A percentile compares a stretch with the other conserved stretches of the same genome.
Conservation (phyloP, 78 protist genomes). For the Neovahlkampfia damariscottae region DNA sequence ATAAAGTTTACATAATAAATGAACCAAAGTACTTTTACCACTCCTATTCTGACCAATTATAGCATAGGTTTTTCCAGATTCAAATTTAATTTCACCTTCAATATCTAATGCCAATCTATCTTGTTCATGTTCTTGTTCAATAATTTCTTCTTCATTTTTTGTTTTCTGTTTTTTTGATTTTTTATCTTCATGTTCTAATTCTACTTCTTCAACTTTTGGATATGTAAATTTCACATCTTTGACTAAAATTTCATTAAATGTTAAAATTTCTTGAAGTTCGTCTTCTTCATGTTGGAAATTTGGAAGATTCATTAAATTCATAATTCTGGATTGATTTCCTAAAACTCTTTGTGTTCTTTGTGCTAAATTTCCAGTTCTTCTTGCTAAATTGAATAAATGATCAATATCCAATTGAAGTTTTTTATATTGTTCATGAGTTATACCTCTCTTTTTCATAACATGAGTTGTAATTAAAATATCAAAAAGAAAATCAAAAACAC, state of each 20-base stretch:
- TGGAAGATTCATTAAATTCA: constrained; percentile 5
- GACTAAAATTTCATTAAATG: constrained; percentile 6
- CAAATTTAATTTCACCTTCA: background rate
- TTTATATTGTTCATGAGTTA: constrained; percentile 5
- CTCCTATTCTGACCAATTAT: constrained; percentile 21
- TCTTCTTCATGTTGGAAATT: constrained; percentile 2
- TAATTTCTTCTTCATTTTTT: background rate
- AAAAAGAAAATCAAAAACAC: constrained; percentile 6
- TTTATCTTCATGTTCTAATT: too few species aligned
- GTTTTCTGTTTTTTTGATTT: too few species aligned
- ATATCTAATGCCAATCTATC: background rate
- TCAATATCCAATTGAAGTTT: constrained; percentile 19
- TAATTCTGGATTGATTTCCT: background rate
- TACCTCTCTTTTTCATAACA: constrained; percentile 12
- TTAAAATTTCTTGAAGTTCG: background rate
- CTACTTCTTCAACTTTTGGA: too few species aligned
- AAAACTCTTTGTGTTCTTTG: background rate
- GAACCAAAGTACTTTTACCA: constrained; percentile 23
- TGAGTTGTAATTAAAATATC: background rate
- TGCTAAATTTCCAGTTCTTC: background rate
- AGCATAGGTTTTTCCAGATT: background rate
- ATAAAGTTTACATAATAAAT: constrained; percentile 15
- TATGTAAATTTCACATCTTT: background rate
- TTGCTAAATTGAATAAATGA: background rate
- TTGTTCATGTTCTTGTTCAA: background rate